These are phyloP conservation scores for Massariosphaeria phaeospora DNA, from an alignment of 495 filamentous ascomycete genomes.

Conservation along the genomic window DNA sequence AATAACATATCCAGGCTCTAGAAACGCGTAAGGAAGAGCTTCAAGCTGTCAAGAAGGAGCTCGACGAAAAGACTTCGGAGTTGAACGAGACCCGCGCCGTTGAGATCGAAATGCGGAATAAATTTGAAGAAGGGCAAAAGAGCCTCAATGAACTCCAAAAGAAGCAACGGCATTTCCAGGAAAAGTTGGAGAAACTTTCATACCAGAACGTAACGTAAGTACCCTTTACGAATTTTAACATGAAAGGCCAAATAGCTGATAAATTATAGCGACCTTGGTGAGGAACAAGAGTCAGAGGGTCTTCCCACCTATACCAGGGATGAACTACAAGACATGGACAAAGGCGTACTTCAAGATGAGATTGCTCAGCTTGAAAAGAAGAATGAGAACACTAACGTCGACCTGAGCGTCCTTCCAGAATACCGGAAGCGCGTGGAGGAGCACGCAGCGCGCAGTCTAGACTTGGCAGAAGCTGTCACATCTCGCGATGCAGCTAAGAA, in stretches of 20 bases:
- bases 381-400: conserved; percentile 80
- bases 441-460: conserved; percentile 71
- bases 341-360: conserved; percentile 75
- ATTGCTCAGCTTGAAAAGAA: conserved; percentile 91
- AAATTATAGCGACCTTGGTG: conserved; percentile 39
- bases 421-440: conserved; percentile 89
- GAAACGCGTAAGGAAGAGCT: conserved; percentile 77
- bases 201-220: conserved; percentile 63
- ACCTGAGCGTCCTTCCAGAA: conserved; percentile 85
- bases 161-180: conserved; percentile 75
- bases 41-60: conserved; percentile 68
- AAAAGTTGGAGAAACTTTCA: conserved; percentile 74
- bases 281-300: conserved; percentile 47
- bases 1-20: conserved; percentile 48
- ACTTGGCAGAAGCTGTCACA: conserved; percentile 68
- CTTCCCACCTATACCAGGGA: conserved; percentile 81
- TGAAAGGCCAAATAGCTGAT: background rate
- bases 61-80: conserved; percentile 80
- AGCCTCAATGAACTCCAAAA: conserved; percentile 80
- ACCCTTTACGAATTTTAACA: background rate
- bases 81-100: conserved; percentile 83
- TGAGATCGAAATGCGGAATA: conserved; percentile 98
- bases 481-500: conserved; percentile 82
- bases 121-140: conserved; percentile 94
- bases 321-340: conserved; percentile 89